phyloP scores from a whole-genome alignment of 139 green algal species.

The Auxenochlorella pyrenoidosa region DNA sequence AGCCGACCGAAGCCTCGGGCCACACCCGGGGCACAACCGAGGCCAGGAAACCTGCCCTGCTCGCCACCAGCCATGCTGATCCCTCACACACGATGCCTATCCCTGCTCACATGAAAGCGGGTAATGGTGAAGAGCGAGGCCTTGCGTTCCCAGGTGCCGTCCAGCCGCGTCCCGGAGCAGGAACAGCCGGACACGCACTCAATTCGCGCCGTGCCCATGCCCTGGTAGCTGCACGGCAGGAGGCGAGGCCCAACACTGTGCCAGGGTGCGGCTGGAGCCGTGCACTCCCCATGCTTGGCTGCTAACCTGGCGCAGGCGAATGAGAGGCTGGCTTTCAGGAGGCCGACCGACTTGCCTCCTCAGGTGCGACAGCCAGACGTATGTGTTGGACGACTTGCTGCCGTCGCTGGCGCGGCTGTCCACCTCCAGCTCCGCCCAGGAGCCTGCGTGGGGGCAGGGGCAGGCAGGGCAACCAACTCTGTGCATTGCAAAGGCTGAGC shows the following conservation, averaged over 20 bases:
- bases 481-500: background rate
- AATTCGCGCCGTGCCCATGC: constrained; percentile 5
- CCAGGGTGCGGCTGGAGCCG: too few species aligned
- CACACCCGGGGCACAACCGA: too few species aligned
- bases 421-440: constrained; percentile 10
- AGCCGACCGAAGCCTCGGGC: too few species aligned
- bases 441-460: background rate
- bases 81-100: too few species aligned
- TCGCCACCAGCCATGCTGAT: too few species aligned
- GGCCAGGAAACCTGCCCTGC: too few species aligned
- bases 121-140: constrained; percentile 1
- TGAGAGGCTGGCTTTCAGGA: background rate
- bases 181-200: constrained; percentile 3
- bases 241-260: background rate
- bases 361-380: background rate
- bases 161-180: background rate
- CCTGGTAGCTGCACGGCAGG: background rate
- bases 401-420: background rate
- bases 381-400: background rate
- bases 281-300: too few species aligned
- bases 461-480: background rate
- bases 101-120: background rate
- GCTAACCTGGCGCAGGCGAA: background rate
- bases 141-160: background rate
- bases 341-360: background rate